Evolutionary conservation across 345 rosid genomes (phyloP).

Genomic region (Geranium rotundifolium): DNA sequence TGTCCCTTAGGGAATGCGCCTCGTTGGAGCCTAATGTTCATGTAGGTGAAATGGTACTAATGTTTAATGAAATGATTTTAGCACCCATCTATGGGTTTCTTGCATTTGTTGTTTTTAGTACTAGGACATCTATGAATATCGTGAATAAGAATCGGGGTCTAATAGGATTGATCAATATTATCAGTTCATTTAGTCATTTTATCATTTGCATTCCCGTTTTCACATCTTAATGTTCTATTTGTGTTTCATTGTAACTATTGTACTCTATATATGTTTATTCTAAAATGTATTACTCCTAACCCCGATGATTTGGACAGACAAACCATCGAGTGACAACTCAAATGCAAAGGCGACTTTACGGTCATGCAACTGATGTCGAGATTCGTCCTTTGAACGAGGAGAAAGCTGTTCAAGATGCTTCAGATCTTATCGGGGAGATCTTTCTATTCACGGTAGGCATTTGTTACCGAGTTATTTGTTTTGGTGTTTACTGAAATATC

Average conservation of each 20-base stretch:
- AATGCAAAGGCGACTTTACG: constrained; percentile 62
- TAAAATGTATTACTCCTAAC: neutral
- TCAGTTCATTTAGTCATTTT: too few species aligned
- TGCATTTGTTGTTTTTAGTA: too few species aligned
- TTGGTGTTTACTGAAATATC: neutral
- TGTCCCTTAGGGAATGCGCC: too few species aligned
- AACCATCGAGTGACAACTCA: constrained; percentile 67
- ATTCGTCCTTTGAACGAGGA: constrained; percentile 85
- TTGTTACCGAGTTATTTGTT: constrained; percentile 1
- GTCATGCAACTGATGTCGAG: constrained; percentile 77
- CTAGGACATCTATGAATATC: too few species aligned
- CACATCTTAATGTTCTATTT: neutral
- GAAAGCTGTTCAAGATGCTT: constrained; percentile 96
- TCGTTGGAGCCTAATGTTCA: too few species aligned
- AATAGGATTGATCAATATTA: too few species aligned
- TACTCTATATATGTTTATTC: neutral
- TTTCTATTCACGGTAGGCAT: constrained; percentile 62
- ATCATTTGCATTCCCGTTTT: too few species aligned
- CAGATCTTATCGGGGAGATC: constrained; percentile 76
- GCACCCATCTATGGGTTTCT: too few species aligned
- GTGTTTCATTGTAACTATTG: neutral
- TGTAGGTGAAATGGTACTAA: too few species aligned
- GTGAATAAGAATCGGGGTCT: too few species aligned
- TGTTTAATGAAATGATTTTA: too few species aligned
- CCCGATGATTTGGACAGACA: constrained; percentile 26